Evolutionary conservation across 371 early-diverging fungal species (phyloP).

Genomic region (Gilbertella persicaria): DNA sequence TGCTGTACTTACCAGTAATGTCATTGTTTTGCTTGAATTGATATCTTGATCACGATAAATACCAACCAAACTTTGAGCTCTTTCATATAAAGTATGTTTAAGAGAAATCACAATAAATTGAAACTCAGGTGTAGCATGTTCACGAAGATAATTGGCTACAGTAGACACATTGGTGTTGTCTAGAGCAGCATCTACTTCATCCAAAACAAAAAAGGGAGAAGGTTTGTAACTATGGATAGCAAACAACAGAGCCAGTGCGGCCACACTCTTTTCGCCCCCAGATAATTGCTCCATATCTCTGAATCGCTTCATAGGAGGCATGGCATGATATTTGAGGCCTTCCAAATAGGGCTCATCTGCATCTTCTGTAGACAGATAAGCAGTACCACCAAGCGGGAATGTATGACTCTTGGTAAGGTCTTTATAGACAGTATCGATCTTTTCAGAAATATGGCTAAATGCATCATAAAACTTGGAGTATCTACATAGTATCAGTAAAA

Average conservation of each 20-base stretch:
- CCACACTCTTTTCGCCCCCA: conserved; percentile 99
- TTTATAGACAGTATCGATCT: conserved; percentile 95
- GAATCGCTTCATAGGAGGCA: conserved; percentile 99
- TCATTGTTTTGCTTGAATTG: conserved; percentile 85
- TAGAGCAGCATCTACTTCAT: conserved; percentile 99
- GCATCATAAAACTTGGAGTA: conserved; percentile 82
- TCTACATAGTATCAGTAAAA: conserved; percentile 37
- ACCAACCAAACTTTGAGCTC: conserved; percentile 95
- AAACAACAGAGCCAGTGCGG: conserved; percentile 96
- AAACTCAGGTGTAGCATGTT: conserved; percentile 58
- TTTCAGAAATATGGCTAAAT: conserved; percentile 87
- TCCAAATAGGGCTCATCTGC: conserved; percentile 94
- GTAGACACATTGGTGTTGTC: conserved; percentile 97
- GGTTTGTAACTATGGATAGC: conserved; percentile 96
- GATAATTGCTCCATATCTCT: conserved; percentile 98
- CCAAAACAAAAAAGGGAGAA: conserved; percentile 99
- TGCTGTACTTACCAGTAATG: conserved; percentile 60
- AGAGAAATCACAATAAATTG: conserved; percentile 99
- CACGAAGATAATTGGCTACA: conserved; percentile 89
- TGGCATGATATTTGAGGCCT: conserved; percentile 97
- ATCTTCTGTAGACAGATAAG: conserved; percentile 94
- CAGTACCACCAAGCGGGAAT: conserved; percentile 93
- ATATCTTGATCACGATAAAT: conserved; percentile 91
- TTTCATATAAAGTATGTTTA: conserved; percentile 93
- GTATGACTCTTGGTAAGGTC: conserved; percentile 81